Evolutionary conservation across 345 rosid genomes (phyloP), one percentile per base, ranked within the genome.

Genomic region (Euphorbia pulcherrima): DNA sequence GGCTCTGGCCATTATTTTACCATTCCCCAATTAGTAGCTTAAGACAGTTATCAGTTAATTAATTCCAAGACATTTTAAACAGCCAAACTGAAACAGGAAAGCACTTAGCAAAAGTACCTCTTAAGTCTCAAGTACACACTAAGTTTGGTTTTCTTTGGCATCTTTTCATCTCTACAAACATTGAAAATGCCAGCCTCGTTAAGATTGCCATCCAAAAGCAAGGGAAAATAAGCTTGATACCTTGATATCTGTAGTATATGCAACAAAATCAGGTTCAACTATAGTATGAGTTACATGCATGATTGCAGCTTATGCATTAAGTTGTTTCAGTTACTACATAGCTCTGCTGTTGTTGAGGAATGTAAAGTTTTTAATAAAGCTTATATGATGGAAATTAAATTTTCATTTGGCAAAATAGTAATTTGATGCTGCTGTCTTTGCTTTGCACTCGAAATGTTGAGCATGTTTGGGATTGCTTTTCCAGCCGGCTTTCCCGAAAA

Each of bases 201-300:
- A 69, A 33, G 60, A 20, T 40, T 46, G 5, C 8, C 8, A 46
- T 64, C 67, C 16, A 44, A 24, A 3, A 6, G 16, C 4, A 62
- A 17, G 28, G 23, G 7, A 66, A 69, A 53, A 47, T 55, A 62
- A 20, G 72, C 50, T 74, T 37, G 62, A 20, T 18, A 93, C 98
- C 94, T 90, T 93, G 76, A 90, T 90, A 29, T 92, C 92, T 63
- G 94, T 87, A 68, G 97, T 90, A 84, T 90, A 90, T 14, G 97
- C 85, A 80, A 93, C 74, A 61, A 87, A 96, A 82, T 93, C 98
- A 58, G 97, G 98, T 75, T 82, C 82, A 70, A 84, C 75, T 75
- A 88, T 18, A 66, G 8, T 30, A 53, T 33, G n/a, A 53, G 30
- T 24, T 21, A 20, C 6, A 57, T 27, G 20, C n/a, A 8, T 48